These are phyloP conservation scores for carrot (Daucus carota) DNA, from an alignment of 129 eudicot species.

Conservation along the genomic window DNA sequence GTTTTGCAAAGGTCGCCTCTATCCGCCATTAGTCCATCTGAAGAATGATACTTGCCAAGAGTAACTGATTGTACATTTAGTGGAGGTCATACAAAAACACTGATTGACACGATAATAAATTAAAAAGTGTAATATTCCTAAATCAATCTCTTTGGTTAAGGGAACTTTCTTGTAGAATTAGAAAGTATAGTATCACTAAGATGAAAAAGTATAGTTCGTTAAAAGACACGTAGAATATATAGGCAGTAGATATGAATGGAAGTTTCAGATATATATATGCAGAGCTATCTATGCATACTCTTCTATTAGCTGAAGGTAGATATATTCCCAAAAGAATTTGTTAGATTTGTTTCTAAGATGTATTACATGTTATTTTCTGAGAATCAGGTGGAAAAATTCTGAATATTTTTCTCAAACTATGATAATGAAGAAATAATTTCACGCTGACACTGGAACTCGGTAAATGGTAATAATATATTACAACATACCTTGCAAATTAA, in stretches of 20 bases:
- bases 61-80: slow-evolving; percentile 25
- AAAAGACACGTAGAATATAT: not conserved
- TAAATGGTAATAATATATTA: not conserved
- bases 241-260: not conserved
- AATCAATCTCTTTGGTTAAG: not conserved
- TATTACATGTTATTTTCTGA: not conserved
- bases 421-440: not conserved
- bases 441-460: not conserved
- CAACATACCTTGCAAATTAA: slow-evolving; percentile 8
- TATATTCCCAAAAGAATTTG: not conserved
- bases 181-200: not conserved
- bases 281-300: not conserved
- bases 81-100: not conserved
- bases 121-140: too few relatives aligned
- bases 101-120: too few relatives aligned
- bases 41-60: slow-evolving; percentile 44
- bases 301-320: not conserved
- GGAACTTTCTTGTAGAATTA: not conserved
- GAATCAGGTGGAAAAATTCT: not conserved
- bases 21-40: slow-evolving; percentile 24
- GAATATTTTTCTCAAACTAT: not conserved
- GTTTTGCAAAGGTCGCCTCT: slow-evolving; percentile 24
- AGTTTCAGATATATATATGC: not conserved
- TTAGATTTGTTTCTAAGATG: too few relatives aligned
- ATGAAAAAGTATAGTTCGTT: not conserved